A percentile compares a stretch with the other conserved stretches of the same genome.
Conservation (phyloP, 2,329 filamentous ascomycete species). For the Purpureocillium lavendulum region DNA sequence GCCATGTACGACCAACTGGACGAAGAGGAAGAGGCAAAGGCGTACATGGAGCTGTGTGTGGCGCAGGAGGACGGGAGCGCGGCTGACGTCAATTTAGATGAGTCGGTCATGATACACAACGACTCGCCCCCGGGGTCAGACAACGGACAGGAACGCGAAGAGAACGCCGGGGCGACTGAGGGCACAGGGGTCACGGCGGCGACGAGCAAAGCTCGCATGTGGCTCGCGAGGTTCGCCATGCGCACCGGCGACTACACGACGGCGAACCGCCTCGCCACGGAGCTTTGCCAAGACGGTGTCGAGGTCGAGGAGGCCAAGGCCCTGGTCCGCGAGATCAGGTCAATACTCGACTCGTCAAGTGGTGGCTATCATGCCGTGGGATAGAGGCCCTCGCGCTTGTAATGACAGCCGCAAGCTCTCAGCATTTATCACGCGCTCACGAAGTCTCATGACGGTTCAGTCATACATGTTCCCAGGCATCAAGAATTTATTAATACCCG, state of each 20-base stretch:
- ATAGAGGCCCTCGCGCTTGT: slow-evolving; percentile 3
- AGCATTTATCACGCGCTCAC: neutral
- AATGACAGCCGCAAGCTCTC: neutral
- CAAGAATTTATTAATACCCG: neutral
- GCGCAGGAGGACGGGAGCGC: slow-evolving; percentile 77
- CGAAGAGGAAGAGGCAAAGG: slow-evolving; percentile 71
- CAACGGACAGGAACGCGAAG: slow-evolving; percentile 25
- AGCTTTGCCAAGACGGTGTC: slow-evolving; percentile 90
- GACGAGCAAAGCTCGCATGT: slow-evolving; percentile 87
- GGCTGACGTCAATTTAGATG: slow-evolving; percentile 29
- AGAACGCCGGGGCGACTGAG: slow-evolving; percentile 26
- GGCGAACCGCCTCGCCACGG: slow-evolving; percentile 74
- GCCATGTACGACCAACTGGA: slow-evolving; percentile 76
- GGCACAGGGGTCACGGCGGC: slow-evolving; percentile 83
- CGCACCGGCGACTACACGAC: slow-evolving; percentile 64
- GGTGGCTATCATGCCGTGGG: slow-evolving; percentile 13
- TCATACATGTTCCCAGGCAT: too few relatives aligned
- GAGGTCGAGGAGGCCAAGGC: slow-evolving; percentile 97
- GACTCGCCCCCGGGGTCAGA: slow-evolving; percentile 37
- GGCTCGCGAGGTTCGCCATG: slow-evolving; percentile 81
- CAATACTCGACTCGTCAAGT: slow-evolving; percentile 53
- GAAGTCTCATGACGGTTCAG: neutral
- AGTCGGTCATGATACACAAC: slow-evolving; percentile 46
- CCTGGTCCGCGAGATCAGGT: slow-evolving; percentile 76
- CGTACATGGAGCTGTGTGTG: slow-evolving; percentile 93